A percentile compares a stretch with the other conserved stretches of the same genome.
Evolutionary conservation across 1,284 basidiomycete genomes (phyloP).

Genomic region (Waitea zeae): DNA sequence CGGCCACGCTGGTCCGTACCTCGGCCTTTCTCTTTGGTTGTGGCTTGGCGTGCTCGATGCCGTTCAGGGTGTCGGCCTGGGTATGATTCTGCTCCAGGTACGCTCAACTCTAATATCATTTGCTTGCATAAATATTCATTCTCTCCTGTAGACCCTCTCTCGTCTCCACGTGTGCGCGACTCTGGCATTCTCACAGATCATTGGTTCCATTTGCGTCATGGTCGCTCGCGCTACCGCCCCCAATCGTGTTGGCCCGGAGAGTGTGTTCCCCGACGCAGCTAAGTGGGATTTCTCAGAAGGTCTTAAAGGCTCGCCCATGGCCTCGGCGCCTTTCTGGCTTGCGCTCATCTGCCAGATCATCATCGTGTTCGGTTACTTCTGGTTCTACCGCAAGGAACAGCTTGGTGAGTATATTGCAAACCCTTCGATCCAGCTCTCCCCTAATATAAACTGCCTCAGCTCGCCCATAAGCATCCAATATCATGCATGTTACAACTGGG

Average conservation of each 20-base stretch:
- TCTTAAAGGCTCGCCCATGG: slow-evolving; percentile 59
- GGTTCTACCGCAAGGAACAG: slow-evolving; percentile 87
- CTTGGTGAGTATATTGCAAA: slow-evolving; percentile 29
- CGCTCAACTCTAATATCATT: slow-evolving; percentile 6
- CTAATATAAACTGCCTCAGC: neutral
- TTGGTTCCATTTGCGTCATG: slow-evolving; percentile 73
- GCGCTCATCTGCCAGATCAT: slow-evolving; percentile 65
- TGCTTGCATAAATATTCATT: slow-evolving; percentile 5
- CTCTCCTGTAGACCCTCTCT: slow-evolving; percentile 48
- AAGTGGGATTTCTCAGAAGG: slow-evolving; percentile 72
- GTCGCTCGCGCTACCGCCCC: slow-evolving; percentile 75
- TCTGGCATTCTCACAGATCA: slow-evolving; percentile 72
- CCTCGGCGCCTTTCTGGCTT: slow-evolving; percentile 73
- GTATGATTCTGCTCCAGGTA: slow-evolving; percentile 84
- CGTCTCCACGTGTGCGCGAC: slow-evolving; percentile 87
- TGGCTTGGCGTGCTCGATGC: slow-evolving; percentile 90
- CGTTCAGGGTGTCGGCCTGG: slow-evolving; percentile 82
- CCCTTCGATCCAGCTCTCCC: neutral
- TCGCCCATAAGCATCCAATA: too few relatives aligned
- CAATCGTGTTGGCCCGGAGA: slow-evolving; percentile 66
- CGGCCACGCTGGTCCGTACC: slow-evolving; percentile 66
- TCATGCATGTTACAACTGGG: neutral
- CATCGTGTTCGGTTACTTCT: slow-evolving; percentile 84
- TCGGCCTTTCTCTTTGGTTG: slow-evolving; percentile 77
- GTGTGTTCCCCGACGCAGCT: slow-evolving; percentile 83